Evolutionary conservation across 495 filamentous ascomycete genomes (phyloP).

Genomic region (Neurospora sp.): DNA sequence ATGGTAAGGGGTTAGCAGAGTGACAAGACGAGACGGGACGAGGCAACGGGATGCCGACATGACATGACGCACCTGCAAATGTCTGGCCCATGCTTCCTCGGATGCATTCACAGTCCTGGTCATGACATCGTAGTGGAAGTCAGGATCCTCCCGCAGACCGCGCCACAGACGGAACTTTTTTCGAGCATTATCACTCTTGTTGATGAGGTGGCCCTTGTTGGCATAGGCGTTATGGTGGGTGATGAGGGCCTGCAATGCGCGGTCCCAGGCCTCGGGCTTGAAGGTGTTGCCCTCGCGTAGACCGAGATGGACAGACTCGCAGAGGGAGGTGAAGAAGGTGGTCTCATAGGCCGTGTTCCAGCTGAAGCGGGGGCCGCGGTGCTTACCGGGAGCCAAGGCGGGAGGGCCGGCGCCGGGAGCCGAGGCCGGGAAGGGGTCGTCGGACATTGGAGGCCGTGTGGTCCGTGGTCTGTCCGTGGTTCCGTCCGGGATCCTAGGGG

Average conservation of each 20-base stretch:
- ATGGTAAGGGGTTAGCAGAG: not conserved
- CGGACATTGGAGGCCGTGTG: slow-evolving; percentile 20
- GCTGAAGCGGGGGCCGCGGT: slow-evolving; percentile 40
- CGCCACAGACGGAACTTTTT: slow-evolving; percentile 46
- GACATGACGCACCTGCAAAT: slow-evolving; percentile 31
- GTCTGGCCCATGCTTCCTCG: slow-evolving; percentile 39
- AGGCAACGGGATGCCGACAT: not conserved
- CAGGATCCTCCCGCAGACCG: slow-evolving; percentile 39
- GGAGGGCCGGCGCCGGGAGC: slow-evolving; percentile 8
- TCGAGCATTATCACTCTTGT: slow-evolving; percentile 44
- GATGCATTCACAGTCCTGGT: slow-evolving; percentile 34
- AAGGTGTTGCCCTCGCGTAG: slow-evolving; percentile 42
- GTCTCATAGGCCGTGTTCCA: slow-evolving; percentile 40
- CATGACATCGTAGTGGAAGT: slow-evolving; percentile 35
- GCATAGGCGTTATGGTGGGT: slow-evolving; percentile 37
- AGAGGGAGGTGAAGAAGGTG: slow-evolving; percentile 41
- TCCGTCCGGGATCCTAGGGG: not conserved
- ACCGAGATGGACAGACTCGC: slow-evolving; percentile 38
- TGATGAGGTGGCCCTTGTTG: slow-evolving; percentile 42
- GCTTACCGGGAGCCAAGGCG: slow-evolving; percentile 21
- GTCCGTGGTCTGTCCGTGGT: not conserved
- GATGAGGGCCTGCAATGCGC: slow-evolving; percentile 34
- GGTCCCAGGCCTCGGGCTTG: slow-evolving; percentile 43
- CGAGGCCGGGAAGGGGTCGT: slow-evolving; percentile 20
- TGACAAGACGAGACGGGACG: not conserved